phyloP scores from a whole-genome alignment of 23 red algal species.

The Gracilaria gracilis region DNA sequence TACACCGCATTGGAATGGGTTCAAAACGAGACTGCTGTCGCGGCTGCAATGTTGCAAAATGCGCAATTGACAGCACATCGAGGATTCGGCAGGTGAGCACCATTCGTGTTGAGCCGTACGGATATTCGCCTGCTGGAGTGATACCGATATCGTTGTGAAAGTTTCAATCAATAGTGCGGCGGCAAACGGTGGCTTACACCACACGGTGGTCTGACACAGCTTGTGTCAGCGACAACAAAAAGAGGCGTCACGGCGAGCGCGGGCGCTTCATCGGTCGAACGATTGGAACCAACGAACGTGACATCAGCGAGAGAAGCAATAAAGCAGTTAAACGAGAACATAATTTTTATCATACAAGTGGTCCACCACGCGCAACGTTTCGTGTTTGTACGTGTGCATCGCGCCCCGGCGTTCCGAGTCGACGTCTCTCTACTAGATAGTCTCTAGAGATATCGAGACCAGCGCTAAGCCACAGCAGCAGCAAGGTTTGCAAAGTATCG shows the following conservation, averaged over 20 bases:
- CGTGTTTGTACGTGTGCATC: no score
- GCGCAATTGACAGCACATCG: background rate
- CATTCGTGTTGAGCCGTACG: background rate
- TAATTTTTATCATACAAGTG: background rate
- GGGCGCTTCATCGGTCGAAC: background rate
- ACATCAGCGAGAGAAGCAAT: conserved; percentile 26
- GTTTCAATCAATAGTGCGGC: background rate
- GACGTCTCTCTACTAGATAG: no score
- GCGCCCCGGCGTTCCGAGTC: no score
- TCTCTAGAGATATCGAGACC: no score
- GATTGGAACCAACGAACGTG: background rate
- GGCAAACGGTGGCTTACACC: no score
- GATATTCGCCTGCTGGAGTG: background rate
- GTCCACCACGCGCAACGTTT: background rate
- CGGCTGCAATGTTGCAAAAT: conserved; percentile 6
- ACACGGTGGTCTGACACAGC: no score
- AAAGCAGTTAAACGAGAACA: background rate
- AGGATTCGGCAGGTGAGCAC: background rate
- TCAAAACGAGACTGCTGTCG: background rate
- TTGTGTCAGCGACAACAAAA: background rate
- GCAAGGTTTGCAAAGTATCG: background rate
- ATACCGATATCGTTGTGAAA: background rate
- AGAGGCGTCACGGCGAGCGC: background rate
- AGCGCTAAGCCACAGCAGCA: background rate
- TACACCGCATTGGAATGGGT: conserved; percentile 10